These are phyloP conservation scores for Pholiota adiposa DNA, from an alignment of 1,284 basidiomycete species.

Conservation along the genomic window DNA sequence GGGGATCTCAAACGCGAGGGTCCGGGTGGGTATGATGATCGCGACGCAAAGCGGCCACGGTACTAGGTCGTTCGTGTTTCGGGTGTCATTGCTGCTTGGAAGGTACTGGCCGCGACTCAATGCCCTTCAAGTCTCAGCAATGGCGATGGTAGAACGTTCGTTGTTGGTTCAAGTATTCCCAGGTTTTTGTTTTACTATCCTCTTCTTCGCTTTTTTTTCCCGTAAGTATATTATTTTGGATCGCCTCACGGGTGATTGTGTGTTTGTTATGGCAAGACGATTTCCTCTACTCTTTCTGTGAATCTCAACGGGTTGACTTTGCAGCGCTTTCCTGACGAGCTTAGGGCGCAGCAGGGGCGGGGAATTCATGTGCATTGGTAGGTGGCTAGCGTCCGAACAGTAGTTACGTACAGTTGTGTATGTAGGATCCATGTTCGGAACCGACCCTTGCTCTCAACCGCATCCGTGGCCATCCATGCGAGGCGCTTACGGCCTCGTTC, in stretches of 20 bases:
- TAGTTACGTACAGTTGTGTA: neutral
- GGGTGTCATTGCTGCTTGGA: constrained; percentile 13
- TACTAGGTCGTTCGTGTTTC: constrained; percentile 51
- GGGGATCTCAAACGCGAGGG: constrained; percentile 72
- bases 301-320: neutral
- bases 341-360: neutral
- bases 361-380: neutral
- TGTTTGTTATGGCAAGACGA: constrained; percentile 13
- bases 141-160: constrained; percentile 4
- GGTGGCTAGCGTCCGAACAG: neutral
- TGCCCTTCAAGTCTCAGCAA: constrained; percentile 18
- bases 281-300: constrained; percentile 1
- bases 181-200: constrained; percentile 24
- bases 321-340: too few relatives aligned
- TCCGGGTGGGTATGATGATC: constrained; percentile 77
- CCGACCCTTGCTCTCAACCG: neutral
- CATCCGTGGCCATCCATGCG: neutral
- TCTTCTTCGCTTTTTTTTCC: constrained; percentile 19
- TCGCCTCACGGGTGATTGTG: constrained; percentile 6
- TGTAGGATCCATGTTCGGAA: neutral
- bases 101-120: constrained; percentile 26
- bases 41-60: constrained; percentile 79
- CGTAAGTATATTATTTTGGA: constrained; percentile 31
- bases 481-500: neutral
- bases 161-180: constrained; percentile 28